Percentiles rank a stretch among this genome's conserved stretches.
Conservation (phyloP, 345 rosid genomes). For the Chamaenerion angustifolium region DNA sequence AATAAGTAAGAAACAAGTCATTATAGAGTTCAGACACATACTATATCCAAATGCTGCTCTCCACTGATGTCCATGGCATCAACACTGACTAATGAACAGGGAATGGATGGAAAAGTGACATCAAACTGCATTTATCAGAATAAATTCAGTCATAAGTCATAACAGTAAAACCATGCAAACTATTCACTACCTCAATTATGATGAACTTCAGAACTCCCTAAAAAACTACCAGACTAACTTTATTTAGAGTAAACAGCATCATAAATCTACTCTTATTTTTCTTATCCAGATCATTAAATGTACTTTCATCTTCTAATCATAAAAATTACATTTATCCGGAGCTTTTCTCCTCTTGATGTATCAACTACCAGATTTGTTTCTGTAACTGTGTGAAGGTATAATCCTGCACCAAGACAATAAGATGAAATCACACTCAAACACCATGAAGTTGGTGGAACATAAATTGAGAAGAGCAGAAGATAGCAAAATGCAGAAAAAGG, state of each 20-base stretch:
- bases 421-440: neutral
- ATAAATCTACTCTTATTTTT: too few relatives aligned
- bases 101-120: conserved; percentile 47
- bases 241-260: too few relatives aligned
- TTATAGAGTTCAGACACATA: conserved; percentile 16
- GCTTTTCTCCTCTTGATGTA: conserved; percentile 55
- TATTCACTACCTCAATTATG: too few relatives aligned
- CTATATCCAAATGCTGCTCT: conserved; percentile 58
- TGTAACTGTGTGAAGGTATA: conserved; percentile 39
- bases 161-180: too few relatives aligned
- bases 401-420: conserved; percentile 18
- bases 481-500: too few relatives aligned
- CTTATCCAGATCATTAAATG: neutral
- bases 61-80: conserved; percentile 81
- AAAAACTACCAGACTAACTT: too few relatives aligned
- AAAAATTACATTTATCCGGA: conserved; percentile 42
- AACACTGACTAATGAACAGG: conserved; percentile 51
- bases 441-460: neutral
- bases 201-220: too few relatives aligned
- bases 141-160: neutral
- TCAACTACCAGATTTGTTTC: conserved; percentile 55
- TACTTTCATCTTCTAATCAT: neutral
- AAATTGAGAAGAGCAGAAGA: too few relatives aligned
- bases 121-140: conserved; percentile 39
- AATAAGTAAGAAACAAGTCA: conserved; percentile 1